These are phyloP conservation scores for Spiraea crenata DNA, from an alignment of 331 rosid genomes.

Conservation along the genomic window DNA sequence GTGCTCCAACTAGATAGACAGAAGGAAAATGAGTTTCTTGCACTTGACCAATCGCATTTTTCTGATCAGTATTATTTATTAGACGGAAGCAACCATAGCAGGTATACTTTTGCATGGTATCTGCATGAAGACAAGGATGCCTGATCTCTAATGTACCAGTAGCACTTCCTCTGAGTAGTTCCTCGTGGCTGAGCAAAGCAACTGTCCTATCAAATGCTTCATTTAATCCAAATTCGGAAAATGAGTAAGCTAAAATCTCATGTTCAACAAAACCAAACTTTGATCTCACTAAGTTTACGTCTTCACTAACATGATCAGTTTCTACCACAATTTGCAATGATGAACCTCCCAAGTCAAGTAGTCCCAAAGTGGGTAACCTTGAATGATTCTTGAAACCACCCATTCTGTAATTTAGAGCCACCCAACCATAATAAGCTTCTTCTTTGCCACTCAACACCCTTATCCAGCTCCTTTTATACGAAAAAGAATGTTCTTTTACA, in stretches of 20 bases:
- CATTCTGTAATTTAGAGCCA: slow-evolving; percentile 77
- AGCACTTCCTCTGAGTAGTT: slow-evolving; percentile 22
- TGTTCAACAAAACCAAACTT: slow-evolving; percentile 49
- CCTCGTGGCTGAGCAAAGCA: slow-evolving; percentile 42
- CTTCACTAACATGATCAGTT: slow-evolving; percentile 39
- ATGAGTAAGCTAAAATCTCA: slow-evolving; percentile 48
- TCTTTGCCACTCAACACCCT: slow-evolving; percentile 83
- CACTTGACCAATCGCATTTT: slow-evolving; percentile 26
- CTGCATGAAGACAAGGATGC: slow-evolving; percentile 66
- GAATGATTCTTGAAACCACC: slow-evolving; percentile 41
- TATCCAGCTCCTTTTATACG: slow-evolving; percentile 55
- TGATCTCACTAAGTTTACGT: slow-evolving; percentile 42
- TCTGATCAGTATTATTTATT: slow-evolving; percentile 18
- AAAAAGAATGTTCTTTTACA: slow-evolving; percentile 43
- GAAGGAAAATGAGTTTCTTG: slow-evolving; percentile 33
- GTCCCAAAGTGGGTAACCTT: slow-evolving; percentile 55
- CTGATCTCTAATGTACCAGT: slow-evolving; percentile 35
- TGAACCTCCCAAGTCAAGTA: slow-evolving; percentile 86
- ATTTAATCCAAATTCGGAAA: slow-evolving; percentile 72
- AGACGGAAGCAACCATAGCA: slow-evolving; percentile 52
- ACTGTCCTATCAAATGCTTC: slow-evolving; percentile 83
- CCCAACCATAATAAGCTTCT: slow-evolving; percentile 92
- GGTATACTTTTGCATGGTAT: slow-evolving; percentile 50
- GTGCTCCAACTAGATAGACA: slow-evolving; percentile 53
- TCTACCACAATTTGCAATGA: slow-evolving; percentile 76